A percentile compares a stretch with the other conserved stretches of the same genome.
Evolutionary conservation across 2,329 filamentous ascomycete species (phyloP).

Genomic region (Fusarium hainanense): DNA sequence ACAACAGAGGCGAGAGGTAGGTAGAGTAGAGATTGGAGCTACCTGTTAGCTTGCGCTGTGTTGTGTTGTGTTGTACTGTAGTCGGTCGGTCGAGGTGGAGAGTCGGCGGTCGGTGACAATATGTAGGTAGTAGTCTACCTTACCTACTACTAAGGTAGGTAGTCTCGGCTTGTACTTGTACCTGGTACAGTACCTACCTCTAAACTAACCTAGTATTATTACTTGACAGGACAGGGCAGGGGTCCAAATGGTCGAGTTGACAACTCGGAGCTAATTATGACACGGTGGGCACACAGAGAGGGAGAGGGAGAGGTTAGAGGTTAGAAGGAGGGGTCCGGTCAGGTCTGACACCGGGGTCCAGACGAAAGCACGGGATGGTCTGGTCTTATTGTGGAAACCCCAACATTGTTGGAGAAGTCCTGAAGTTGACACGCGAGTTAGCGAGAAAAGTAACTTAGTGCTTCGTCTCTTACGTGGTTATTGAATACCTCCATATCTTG

Average conservation of each 20-base stretch:
- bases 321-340: slow-evolving; percentile 8
- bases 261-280: slow-evolving; percentile 33
- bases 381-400: slow-evolving; percentile 27
- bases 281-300: slow-evolving; percentile 31
- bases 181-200: slow-evolving; percentile 26
- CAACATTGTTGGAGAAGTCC: slow-evolving; percentile 5
- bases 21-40: slow-evolving; percentile 39
- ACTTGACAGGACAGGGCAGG: slow-evolving; percentile 44
- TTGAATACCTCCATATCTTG: not conserved
- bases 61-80: slow-evolving; percentile 25
- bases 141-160: not conserved
- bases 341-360: not conserved
- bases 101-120: slow-evolving; percentile 46
- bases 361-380: not conserved
- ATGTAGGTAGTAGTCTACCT: slow-evolving; percentile 16
- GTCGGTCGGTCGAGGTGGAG: slow-evolving; percentile 46
- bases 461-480: not conserved
- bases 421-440: slow-evolving; percentile 2
- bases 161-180: slow-evolving; percentile 11
- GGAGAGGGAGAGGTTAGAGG: not conserved
- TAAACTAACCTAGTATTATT: not conserved
- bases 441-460: not conserved
- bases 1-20: slow-evolving; percentile 38
- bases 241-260: slow-evolving; percentile 32
- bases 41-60: slow-evolving; percentile 40